phyloP scores from a whole-genome alignment of 2,329 filamentous ascomycete species.

The Aspergillus ruber region DNA sequence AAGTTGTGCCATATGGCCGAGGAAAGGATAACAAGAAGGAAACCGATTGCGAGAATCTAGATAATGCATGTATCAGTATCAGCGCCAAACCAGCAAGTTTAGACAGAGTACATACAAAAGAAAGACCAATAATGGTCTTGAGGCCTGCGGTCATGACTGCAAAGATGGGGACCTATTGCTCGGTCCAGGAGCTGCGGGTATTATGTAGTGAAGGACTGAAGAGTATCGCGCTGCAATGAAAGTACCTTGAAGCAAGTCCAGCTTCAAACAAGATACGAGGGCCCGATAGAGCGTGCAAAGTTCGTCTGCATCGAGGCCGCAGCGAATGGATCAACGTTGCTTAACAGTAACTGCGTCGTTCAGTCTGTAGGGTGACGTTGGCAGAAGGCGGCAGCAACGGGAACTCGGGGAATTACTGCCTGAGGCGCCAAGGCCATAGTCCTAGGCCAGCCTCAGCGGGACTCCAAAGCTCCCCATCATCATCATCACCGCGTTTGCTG shows the following conservation, averaged over 20 bases:
- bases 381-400: slow-evolving; percentile 11
- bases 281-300: neutral
- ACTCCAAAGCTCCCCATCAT: slow-evolving; percentile 4
- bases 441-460: slow-evolving; percentile 4
- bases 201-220: slow-evolving; percentile 1
- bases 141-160: slow-evolving; percentile 68
- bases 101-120: slow-evolving; percentile 61
- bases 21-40: slow-evolving; percentile 96
- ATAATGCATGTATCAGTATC: slow-evolving; percentile 1
- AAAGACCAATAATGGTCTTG: slow-evolving; percentile 98
- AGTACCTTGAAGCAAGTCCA: slow-evolving; percentile 1
- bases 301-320: slow-evolving; percentile 7
- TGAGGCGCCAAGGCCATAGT: slow-evolving; percentile 11
- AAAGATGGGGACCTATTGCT: slow-evolving; percentile 18
- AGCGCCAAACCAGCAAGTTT: neutral
- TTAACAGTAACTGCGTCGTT: neutral
- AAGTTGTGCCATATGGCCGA: slow-evolving; percentile 93
- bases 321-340: neutral
- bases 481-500: slow-evolving; percentile 26
- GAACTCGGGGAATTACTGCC: slow-evolving; percentile 6
- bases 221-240: slow-evolving; percentile 1
- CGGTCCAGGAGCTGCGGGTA: slow-evolving; percentile 6
- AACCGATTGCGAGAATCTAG: slow-evolving; percentile 89
- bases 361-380: slow-evolving; percentile 22
- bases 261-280: neutral